A percentile compares a stretch with the other conserved stretches of the same genome.
phyloP scores from a whole-genome alignment of 257 asterid genomes.

The Scutellaria barbata region DNA sequence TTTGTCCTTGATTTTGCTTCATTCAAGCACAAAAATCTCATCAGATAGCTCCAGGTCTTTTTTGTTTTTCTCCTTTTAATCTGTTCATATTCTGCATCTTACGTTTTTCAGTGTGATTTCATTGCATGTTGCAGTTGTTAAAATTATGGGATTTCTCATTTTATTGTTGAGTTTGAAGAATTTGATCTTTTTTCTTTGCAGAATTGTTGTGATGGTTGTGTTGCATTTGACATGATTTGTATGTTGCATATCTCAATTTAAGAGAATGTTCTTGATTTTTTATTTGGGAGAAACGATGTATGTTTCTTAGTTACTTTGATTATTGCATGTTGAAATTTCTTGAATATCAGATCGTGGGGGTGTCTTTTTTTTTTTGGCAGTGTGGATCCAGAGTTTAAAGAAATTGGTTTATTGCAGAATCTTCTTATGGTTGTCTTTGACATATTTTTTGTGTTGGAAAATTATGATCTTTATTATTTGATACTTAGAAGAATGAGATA shows the following conservation, averaged over 20 bases:
- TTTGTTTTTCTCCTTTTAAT: not conserved
- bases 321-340: too few species aligned
- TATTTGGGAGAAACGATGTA: not conserved
- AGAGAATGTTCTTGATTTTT: too few species aligned
- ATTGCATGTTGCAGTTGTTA: constrained; percentile 36
- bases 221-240: not conserved
- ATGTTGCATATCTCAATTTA: too few species aligned
- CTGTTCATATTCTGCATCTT: constrained; percentile 11
- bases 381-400: too few species aligned
- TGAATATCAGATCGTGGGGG: too few species aligned
- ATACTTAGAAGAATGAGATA: not conserved
- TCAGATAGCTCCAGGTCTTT: constrained; percentile 36
- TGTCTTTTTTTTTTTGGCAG: too few species aligned
- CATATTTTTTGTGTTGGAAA: too few species aligned
- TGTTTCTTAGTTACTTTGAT: not conserved
- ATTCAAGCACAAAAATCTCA: constrained; percentile 40
- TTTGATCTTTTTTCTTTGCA: not conserved
- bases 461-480: too few species aligned
- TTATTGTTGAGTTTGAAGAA: not conserved
- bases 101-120: constrained; percentile 3
- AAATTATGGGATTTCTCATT: not conserved
- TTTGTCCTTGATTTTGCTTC: too few species aligned
- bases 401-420: too few species aligned
- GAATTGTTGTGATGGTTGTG: constrained; percentile 8
- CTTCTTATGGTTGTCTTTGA: too few species aligned